Evolutionary conservation across 371 early-diverging fungal genomes (phyloP).

Genomic region (Actinomortierella ambigua): DNA sequence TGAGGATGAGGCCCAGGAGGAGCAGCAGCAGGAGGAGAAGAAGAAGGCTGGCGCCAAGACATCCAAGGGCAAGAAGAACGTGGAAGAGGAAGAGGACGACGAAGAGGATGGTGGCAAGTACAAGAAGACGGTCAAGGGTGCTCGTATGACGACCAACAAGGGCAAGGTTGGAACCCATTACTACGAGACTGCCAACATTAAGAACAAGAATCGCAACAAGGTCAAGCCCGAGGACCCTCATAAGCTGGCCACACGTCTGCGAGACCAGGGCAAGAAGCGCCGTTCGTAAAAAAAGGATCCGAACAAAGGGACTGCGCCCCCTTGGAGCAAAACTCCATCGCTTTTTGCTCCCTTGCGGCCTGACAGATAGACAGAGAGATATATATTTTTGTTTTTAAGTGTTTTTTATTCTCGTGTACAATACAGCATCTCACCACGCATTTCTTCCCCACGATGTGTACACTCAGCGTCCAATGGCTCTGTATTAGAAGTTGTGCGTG

Average conservation of each 20-base stretch:
- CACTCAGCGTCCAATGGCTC: too few relatives aligned
- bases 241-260: constrained; percentile 46
- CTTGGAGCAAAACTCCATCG: too few relatives aligned
- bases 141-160: constrained; percentile 86
- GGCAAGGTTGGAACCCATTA: constrained; percentile 83
- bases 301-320: too few relatives aligned
- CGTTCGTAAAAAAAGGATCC: constrained; percentile 26
- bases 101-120: constrained; percentile 40
- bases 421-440: too few relatives aligned
- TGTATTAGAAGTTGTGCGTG: too few relatives aligned
- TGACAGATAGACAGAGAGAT: too few relatives aligned
- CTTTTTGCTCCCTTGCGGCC: too few relatives aligned
- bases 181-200: constrained; percentile 91
- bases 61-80: constrained; percentile 26
- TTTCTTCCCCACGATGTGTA: too few relatives aligned
- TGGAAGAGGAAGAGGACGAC: constrained; percentile 37
- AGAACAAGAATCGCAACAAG: constrained; percentile 88
- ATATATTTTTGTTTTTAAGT: too few relatives aligned
- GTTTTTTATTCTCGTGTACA: too few relatives aligned
- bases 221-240: constrained; percentile 67
- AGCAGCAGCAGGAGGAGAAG: constrained; percentile 47
- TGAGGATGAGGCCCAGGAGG: constrained; percentile 42
- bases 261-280: constrained; percentile 48
- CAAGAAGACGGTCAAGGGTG: constrained; percentile 54
- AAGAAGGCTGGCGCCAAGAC: constrained; percentile 31